Evolutionary conservation across 2,329 filamentous ascomycete species (phyloP), one percentile per base, ranked within the genome.

Genomic region (Trichoderma asperellum): DNA sequence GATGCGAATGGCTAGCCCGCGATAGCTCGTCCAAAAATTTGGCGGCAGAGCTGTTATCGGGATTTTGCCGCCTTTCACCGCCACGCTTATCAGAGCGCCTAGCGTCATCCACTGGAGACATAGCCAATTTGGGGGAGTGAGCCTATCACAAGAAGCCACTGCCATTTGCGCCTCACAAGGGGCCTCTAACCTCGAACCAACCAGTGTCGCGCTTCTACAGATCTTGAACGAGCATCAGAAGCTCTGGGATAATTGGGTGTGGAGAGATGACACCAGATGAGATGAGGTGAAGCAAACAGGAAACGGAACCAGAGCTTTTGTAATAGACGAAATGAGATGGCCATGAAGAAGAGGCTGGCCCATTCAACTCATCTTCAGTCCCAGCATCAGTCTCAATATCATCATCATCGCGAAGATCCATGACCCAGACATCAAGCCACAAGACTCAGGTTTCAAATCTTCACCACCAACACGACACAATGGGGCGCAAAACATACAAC

Each of bases 401-500:
- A 43, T 57, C 62, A 43, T 43, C 57, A 55, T 64, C 68, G 56
- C 37, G 40, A 58, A 27, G 62, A 66, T 34, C 34, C 32, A 58
- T 21, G 32, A 58, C 37, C 10, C 7, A 12, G 53, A 58, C 1
- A 58, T 24, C n/a, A 34, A 5, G 14, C 10, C 18, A 29, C 27
- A 67, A 47, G 55, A 59, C 18, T 11, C 35, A 43, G 11, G 57
- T 0, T 24, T 32, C 40, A 14, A 1, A 29, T 0, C 2, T 18
- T 10, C 24, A 24, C 24, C 24, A 24, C 5, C 6, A 58, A 1
- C 24, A 7, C 43, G 18, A 8, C 79, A 81, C 74, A 68, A 87
- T 86, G 81, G 80, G 83, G 74, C 85, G 83, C 74, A 84, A 84
- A 72, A 87, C 86, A 37, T 91, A 90, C 80, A 90, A 89, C 77